phyloP scores from a whole-genome alignment of 176 grass and related monocot species.

The Ampelocalamus luodianensis region DNA sequence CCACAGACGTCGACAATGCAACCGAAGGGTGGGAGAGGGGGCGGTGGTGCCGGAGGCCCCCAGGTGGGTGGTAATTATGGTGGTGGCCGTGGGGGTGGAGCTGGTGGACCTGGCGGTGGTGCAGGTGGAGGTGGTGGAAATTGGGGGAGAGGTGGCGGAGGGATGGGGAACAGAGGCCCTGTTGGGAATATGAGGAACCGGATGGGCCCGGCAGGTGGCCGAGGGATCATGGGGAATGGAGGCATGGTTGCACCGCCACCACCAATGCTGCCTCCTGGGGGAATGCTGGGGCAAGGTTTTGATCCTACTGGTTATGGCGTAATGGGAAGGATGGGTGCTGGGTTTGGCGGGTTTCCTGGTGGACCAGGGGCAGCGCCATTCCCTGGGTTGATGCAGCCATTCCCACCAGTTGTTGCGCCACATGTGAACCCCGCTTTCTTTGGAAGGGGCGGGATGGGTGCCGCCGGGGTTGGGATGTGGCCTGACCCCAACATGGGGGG shows the following conservation, averaged over 20 bases:
- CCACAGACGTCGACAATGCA: slow-evolving; percentile 48
- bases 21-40: slow-evolving; percentile 62
- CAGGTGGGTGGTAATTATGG: slow-evolving; percentile 60
- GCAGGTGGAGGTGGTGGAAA: slow-evolving; percentile 56
- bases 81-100: slow-evolving; percentile 51
- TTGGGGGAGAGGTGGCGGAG: slow-evolving; percentile 62
- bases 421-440: slow-evolving; percentile 97
- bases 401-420: slow-evolving; percentile 76
- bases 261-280: slow-evolving; percentile 66
- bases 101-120: slow-evolving; percentile 44
- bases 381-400: slow-evolving; percentile 80
- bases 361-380: slow-evolving; percentile 67
- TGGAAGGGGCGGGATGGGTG: slow-evolving; percentile 67
- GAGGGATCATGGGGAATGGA: slow-evolving; percentile 75
- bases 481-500: slow-evolving; percentile 72
- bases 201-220: slow-evolving; percentile 59
- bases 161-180: slow-evolving; percentile 65
- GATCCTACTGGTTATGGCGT: slow-evolving; percentile 75
- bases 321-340: slow-evolving; percentile 87
- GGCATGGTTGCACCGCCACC: slow-evolving; percentile 70
- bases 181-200: slow-evolving; percentile 69
- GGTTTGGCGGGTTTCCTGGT: slow-evolving; percentile 72
- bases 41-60: slow-evolving; percentile 31
- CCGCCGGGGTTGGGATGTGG: slow-evolving; percentile 74
- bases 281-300: slow-evolving; percentile 81